Evolutionary conservation across 1,284 basidiomycete genomes (phyloP).

Genomic region (Takashimella koratensis): DNA sequence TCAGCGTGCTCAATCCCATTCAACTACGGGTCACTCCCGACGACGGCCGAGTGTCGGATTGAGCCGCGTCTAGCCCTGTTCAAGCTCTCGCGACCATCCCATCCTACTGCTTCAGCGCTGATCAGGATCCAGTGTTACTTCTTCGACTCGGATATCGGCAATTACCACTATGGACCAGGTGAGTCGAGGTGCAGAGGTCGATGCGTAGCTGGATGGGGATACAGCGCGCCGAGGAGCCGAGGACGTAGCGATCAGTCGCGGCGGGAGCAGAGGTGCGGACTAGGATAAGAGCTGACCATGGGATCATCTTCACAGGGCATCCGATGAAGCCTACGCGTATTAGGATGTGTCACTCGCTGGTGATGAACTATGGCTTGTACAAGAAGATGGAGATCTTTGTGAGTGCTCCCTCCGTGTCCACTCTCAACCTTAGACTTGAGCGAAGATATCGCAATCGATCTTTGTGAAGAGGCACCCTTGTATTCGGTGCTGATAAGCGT

Average conservation of each 20-base stretch:
- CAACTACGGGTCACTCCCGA: no score
- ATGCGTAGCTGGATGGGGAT: background rate
- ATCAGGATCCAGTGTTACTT: constrained; percentile 74
- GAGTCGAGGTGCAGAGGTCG: constrained; percentile 45
- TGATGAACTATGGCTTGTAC: constrained; percentile 98
- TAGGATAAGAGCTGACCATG: no score
- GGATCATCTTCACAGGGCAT: constrained; percentile 43
- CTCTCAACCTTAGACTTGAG: no score
- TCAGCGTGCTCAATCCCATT: no score
- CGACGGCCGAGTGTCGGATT: no score
- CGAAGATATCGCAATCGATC: no score
- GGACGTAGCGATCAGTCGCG: no score
- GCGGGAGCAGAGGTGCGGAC: no score
- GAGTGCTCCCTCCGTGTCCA: constrained; percentile 51
- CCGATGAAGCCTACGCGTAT: constrained; percentile 94
- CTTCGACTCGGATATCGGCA: constrained; percentile 97
- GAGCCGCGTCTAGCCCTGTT: no score
- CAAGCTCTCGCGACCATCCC: background rate
- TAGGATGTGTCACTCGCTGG: constrained; percentile 98
- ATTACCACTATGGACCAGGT: constrained; percentile 97
- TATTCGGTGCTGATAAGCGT: no score
- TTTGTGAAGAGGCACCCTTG: no score
- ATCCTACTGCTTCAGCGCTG: background rate
- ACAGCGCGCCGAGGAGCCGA: no score
- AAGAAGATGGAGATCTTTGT: constrained; percentile 98